Evolutionary conservation across 768 basidiomycete genomes (phyloP).

Genomic region (Boletus rex-veris): DNA sequence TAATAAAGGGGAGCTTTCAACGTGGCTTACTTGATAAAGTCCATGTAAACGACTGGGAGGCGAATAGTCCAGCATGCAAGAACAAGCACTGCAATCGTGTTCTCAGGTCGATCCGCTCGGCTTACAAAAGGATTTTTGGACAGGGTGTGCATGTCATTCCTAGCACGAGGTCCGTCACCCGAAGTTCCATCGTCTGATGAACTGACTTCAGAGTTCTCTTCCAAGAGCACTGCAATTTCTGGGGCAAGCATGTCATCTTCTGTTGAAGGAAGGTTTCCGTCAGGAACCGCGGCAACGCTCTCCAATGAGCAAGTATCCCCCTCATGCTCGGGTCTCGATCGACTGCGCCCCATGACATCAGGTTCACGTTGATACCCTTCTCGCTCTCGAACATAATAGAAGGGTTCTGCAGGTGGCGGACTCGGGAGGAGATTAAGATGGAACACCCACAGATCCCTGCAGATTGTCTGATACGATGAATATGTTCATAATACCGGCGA

Average conservation of each 20-base stretch:
- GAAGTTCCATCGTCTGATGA: conserved; percentile 28
- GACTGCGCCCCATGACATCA: neutral
- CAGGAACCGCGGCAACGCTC: conserved; percentile 8
- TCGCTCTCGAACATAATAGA: conserved; percentile 43
- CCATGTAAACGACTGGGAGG: conserved; percentile 69
- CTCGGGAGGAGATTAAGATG: conserved; percentile 61
- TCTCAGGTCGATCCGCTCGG: conserved; percentile 39
- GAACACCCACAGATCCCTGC: conserved; percentile 78
- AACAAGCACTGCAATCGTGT: conserved; percentile 64
- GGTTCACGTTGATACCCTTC: conserved; percentile 13
- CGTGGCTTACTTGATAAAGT: conserved; percentile 62
- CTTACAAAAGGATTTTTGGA: conserved; percentile 20
- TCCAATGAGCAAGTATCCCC: conserved; percentile 5
- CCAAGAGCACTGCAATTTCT: conserved; percentile 39
- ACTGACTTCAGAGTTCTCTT: conserved; percentile 36
- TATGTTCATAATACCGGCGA: conserved; percentile 1
- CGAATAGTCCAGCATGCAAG: conserved; percentile 79
- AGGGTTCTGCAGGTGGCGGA: conserved; percentile 61
- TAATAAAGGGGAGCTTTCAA: neutral
- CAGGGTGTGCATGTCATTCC: conserved; percentile 2
- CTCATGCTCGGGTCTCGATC: conserved; percentile 18
- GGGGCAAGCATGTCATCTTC: conserved; percentile 30
- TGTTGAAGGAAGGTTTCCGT: conserved; percentile 10
- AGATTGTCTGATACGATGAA: conserved; percentile 49
- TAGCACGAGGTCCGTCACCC: conserved; percentile 11